Base-by-base conservation (phyloP, 345 rosid genomes). In the Odontarrhena argentea region DNA sequence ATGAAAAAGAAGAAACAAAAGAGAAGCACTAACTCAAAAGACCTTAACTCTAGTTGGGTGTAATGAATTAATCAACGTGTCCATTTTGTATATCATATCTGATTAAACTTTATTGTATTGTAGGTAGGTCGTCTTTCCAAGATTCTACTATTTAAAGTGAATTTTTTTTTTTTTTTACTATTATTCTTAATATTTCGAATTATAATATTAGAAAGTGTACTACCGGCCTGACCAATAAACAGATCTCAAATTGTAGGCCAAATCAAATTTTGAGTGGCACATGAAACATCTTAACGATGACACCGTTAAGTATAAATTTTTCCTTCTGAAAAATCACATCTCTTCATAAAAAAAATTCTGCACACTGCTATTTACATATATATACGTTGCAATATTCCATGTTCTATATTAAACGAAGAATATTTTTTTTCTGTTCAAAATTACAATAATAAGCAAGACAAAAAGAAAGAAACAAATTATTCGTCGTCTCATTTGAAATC, bases 11-110 rank as follows among this genome's bases (percentile, higher is more conserved):
- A 32, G 36, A 32, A 28, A 28, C 32, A 6, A 32, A 61, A 61
- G 67, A 70, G 8, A 53, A 45, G 64, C 75, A 70, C 75, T 70
- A 63, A 30, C 75, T 55, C 47, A 47, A 63, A 55, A 56, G 55
- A 18, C 22, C 58, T 58, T 55, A 63, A n/a, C 70, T 15, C 76
- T 56, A 63, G 65, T 71, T 71, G 59, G 46, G 70, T 63, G 76
- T 18, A 13, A 12, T n/a, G 50, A 22, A 56, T 30, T n/a, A 30
- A 47, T 40, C 53, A 64, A 64, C 70, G 70, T 64, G 76, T 35
- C 34, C 9, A 25, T 53, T 64, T 63, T 55, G 55, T 40, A 47
- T 37, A 14, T 8, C 32, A 9, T 14, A 53, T 24, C 14, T 32
- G 13, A 43, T 15, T 13, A n/a, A 44, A 53, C 34, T 35, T 52